Percentiles rank a stretch among this genome's conserved stretches.
phyloP scores from a whole-genome alignment of 2,329 filamentous ascomycete species.

The Botrytis elliptica region DNA sequence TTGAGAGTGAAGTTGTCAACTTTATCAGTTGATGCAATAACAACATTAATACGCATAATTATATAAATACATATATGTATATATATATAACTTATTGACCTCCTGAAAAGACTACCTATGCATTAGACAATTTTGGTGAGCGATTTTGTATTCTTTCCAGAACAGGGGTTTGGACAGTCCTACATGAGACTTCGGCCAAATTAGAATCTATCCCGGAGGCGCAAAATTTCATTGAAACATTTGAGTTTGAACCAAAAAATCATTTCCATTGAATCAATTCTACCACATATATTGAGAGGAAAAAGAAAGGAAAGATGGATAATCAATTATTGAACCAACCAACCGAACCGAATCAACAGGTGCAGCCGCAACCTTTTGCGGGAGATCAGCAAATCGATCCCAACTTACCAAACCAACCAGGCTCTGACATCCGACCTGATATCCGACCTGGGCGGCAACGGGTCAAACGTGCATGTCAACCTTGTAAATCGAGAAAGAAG shows the following conservation, averaged over 20 bases:
- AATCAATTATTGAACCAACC: background rate
- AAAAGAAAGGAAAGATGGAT: background rate
- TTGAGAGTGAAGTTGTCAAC: background rate
- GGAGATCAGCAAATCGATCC: constrained; percentile 6
- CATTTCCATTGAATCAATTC: background rate
- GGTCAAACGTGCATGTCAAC: constrained; percentile 22
- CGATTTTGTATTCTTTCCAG: background rate
- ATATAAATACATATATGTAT: background rate
- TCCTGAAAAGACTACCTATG: background rate
- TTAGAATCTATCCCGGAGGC: background rate
- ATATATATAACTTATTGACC: background rate
- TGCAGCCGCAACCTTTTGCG: background rate
- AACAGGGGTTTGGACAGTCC: background rate
- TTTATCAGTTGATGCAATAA: background rate
- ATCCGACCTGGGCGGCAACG: constrained; percentile 20
- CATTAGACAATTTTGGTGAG: background rate
- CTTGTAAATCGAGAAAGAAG: constrained; percentile 22
- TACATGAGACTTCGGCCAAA: background rate
- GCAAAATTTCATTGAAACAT: background rate
- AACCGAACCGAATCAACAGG: background rate
- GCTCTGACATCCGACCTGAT: constrained; percentile 19
- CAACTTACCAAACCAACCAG: background rate
- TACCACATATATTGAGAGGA: background rate
- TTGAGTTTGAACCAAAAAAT: background rate
- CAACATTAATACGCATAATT: background rate